phyloP scores from a whole-genome alignment of 1,284 basidiomycete species.

The Cryptococcus sp. region DNA sequence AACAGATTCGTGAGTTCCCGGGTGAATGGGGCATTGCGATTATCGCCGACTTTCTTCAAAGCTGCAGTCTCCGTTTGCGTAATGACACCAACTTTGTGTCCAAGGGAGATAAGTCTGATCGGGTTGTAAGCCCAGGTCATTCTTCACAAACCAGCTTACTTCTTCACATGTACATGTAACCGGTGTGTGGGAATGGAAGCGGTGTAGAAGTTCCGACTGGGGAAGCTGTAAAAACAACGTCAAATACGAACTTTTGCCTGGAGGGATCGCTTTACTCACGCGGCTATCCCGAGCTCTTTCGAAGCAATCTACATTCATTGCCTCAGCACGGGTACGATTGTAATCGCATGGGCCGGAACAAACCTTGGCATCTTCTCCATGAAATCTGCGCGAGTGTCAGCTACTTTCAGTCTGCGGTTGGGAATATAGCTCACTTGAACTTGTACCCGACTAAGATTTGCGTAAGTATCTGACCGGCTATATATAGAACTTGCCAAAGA shows the following conservation, averaged over 20 bases:
- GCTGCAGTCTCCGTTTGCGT: constrained; percentile 94
- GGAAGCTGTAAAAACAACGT: constrained; percentile 54
- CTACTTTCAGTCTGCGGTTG: constrained; percentile 1
- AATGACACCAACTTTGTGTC: constrained; percentile 88
- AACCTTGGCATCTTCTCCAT: constrained; percentile 84
- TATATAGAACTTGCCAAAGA: neutral
- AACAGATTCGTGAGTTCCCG: constrained; percentile 79
- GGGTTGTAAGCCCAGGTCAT: too few relatives aligned
- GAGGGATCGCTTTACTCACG: constrained; percentile 30
- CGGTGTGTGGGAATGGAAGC: constrained; percentile 83
- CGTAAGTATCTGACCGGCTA: constrained; percentile 8
- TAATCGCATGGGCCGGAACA: neutral
- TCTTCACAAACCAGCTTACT: constrained; percentile 57
- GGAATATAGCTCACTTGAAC: constrained; percentile 57
- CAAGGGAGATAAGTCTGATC: constrained; percentile 74
- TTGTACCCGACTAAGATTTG: constrained; percentile 70
- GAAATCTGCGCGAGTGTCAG: constrained; percentile 60
- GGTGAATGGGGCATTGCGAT: constrained; percentile 76
- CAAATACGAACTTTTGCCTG: neutral
- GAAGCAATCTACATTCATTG: constrained; percentile 64
- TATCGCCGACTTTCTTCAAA: constrained; percentile 86
- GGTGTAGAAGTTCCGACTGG: constrained; percentile 74
- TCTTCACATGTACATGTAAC: constrained; percentile 82
- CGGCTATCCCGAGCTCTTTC: constrained; percentile 76
- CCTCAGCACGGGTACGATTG: neutral